Evolutionary conservation across 2,329 filamentous ascomycete species (phyloP).

Genomic region (Exophiala viscosa): DNA sequence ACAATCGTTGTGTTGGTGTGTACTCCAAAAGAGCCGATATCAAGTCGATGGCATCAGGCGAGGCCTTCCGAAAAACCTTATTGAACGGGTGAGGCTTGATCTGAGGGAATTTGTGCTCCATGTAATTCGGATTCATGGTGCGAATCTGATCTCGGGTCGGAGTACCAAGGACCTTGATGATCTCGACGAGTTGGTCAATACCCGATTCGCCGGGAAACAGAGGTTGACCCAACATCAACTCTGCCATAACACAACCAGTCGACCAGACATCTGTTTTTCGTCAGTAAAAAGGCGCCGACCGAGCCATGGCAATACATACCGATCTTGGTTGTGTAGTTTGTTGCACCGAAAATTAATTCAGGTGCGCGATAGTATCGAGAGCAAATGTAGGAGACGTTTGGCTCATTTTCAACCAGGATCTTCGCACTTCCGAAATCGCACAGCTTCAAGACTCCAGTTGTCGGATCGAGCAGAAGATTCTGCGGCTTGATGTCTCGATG

Average conservation of each 20-base stretch:
- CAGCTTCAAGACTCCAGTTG: constrained; percentile 87
- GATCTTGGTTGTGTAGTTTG: constrained; percentile 99
- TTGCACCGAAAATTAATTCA: constrained; percentile 96
- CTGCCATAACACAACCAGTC: constrained; percentile 98
- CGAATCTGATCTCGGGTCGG: constrained; percentile 97
- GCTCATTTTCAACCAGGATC: constrained; percentile 97
- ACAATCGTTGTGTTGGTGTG: constrained; percentile 90
- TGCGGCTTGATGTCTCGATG: constrained; percentile 99
- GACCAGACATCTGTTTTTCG: constrained; percentile 83
- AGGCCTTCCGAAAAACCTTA: constrained; percentile 98
- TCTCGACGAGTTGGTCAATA: constrained; percentile 97
- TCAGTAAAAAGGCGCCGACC: constrained; percentile 5
- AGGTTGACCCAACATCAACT: constrained; percentile 96
- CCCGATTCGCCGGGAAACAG: constrained; percentile 97
- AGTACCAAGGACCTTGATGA: constrained; percentile 97
- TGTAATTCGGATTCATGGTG: constrained; percentile 99
- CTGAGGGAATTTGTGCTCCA: constrained; percentile 99
- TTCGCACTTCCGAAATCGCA: constrained; percentile 99
- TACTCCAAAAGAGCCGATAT: constrained; percentile 94
- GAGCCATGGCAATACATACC: constrained; percentile 56
- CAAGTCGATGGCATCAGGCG: constrained; percentile 86
- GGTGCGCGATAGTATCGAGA: constrained; percentile 97
- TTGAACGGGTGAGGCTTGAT: constrained; percentile 99
- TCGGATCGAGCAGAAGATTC: constrained; percentile 89
- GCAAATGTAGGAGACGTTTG: constrained; percentile 99